Conservation (phyloP, 78 protist species). For the Planoprotostelium fungivorum region DNA sequence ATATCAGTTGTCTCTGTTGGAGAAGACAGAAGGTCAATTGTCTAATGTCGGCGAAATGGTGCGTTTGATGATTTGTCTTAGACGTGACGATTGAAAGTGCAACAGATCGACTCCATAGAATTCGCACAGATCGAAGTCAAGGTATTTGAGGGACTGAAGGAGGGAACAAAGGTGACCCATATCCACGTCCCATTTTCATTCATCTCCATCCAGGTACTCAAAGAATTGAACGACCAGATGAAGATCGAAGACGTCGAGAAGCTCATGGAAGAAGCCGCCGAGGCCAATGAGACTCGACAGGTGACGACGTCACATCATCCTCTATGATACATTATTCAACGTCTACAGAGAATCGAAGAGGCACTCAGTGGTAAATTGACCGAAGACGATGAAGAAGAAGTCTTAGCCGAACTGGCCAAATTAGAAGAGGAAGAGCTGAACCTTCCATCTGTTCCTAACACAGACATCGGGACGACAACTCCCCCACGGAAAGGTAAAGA, state of each 20-base stretch:
- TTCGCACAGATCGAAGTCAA: constrained; percentile 54
- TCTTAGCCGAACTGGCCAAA: constrained; percentile 37
- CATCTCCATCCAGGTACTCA: constrained; percentile 16
- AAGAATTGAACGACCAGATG: constrained; percentile 70
- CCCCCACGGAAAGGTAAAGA: too few relatives aligned
- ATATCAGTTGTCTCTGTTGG: constrained; percentile 55
- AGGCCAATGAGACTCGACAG: constrained; percentile 78
- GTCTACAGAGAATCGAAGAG: constrained; percentile 11
- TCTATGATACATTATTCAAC: not conserved
- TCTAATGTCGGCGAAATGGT: constrained; percentile 66
- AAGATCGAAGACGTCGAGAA: constrained; percentile 70
- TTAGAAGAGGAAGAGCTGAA: too few relatives aligned
- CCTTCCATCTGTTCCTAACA: too few relatives aligned
- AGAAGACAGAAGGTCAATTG: constrained; percentile 35
- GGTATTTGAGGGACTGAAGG: constrained; percentile 58
- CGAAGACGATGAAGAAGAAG: constrained; percentile 43
- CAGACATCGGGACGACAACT: too few relatives aligned
- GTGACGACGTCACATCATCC: constrained; percentile 30
- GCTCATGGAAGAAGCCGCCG: constrained; percentile 77
- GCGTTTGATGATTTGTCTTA: too few relatives aligned
- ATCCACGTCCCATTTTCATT: not conserved
- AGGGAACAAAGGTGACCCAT: constrained; percentile 45
- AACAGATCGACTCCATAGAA: constrained; percentile 54
- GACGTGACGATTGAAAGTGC: not conserved
- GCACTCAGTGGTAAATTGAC: constrained; percentile 60